Base-by-base conservation (phyloP, 768 basidiomycete species). In the Roridomyces roridus region DNA sequence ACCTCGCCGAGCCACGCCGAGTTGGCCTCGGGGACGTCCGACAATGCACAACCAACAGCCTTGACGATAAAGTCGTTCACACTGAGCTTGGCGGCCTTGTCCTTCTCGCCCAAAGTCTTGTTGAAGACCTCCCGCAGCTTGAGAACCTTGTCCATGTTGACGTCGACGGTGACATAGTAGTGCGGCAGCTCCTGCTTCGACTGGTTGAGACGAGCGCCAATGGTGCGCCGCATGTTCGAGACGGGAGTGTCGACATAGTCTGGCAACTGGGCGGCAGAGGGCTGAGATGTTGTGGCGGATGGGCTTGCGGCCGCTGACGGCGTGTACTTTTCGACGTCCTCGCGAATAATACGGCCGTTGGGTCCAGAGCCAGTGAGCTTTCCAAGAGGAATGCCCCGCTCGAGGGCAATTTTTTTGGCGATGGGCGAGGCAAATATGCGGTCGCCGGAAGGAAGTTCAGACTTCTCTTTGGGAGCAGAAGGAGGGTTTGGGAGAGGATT, bases 41-140 rank as follows among this genome's bases (percentile, higher is more conserved):
- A 82, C 46, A 98, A 82, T 2, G 97, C 96, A 66, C 94, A 90
- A 9, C 91, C 86, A 28, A 91, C 86, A 5, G 94, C 97, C 77
- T 99, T 99, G 69, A 98, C 87, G 67, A 99, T 85, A 71, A 99
- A 99, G 76, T 99, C 97, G 73, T 98, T 98, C 56, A 99, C 93
- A 64, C 93, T 96, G 48, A 99, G 84, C 79, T 98, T 99, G 28
- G 91, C 87, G 40, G 81, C 75, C 78, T 96, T 96, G 72, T 95
- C 93, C 75, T 92, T 91, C 68, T 92, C 92, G 23, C 83, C 82
- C 35, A 94, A 74, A 17, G 90, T 82, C 74, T 88, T 88, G 84
- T 99, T 99, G 80, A 99, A 98, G 60, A 98, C 89, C 74, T 96
- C 88, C 45, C 97, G 84, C 60, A 99, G 83, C 77, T 97, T 98